These are phyloP conservation scores for Avena sativa DNA, from an alignment of 176 grass and related monocot species.

Conservation along the genomic window DNA sequence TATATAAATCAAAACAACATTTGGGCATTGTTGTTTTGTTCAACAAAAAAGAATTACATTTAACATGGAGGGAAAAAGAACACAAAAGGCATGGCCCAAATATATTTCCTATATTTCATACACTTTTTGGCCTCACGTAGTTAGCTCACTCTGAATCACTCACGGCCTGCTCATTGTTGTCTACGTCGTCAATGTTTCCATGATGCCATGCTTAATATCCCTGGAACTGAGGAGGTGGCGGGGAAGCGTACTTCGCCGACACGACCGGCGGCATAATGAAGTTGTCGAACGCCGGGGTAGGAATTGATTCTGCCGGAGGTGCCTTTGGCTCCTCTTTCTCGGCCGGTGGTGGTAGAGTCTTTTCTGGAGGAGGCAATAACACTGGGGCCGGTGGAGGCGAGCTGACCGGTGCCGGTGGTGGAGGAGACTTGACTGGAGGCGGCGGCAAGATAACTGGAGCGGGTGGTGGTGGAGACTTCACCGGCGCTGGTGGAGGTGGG, in stretches of 20 bases:
- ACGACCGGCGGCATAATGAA: conserved; percentile 56
- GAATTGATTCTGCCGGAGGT: not conserved
- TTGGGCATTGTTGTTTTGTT: not conserved
- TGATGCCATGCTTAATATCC: conserved; percentile 44
- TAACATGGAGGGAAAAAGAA: not conserved
- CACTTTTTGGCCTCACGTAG: no score
- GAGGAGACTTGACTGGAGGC: not conserved
- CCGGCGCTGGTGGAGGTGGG: not conserved
- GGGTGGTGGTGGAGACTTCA: not conserved
- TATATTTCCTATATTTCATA: no score
- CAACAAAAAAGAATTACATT: not conserved
- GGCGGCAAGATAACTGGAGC: not conserved
- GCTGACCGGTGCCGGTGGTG: not conserved
- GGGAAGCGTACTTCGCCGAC: conserved; percentile 46
- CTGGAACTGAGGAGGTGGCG: conserved; percentile 58
- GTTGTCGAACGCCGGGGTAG: conserved; percentile 38
- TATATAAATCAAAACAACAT: conserved; percentile 4
- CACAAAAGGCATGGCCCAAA: no score
- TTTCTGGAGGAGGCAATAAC: not conserved
- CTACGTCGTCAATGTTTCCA: not conserved
- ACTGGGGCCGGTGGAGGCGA: conserved; percentile 19
- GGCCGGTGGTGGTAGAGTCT: not conserved
- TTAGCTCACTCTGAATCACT: no score
- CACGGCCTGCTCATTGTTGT: not conserved
- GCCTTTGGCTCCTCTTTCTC: not conserved